These are phyloP conservation scores for Didymella pomorum DNA, from an alignment of 2,329 filamentous ascomycete genomes.

Conservation along the genomic window DNA sequence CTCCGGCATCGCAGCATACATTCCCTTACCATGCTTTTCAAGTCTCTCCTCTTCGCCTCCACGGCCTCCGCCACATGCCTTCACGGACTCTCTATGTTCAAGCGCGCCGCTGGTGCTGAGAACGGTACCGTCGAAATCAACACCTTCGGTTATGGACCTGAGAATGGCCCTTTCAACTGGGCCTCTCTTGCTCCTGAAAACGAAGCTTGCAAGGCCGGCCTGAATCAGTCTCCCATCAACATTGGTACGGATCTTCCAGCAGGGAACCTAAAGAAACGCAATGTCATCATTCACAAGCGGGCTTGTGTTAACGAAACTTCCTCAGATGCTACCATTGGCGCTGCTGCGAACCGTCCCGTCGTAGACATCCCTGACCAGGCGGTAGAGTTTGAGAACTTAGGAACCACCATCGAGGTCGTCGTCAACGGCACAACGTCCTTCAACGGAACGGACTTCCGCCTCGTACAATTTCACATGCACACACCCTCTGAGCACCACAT, in stretches of 20 bases:
- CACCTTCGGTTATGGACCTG: slow-evolving; percentile 55
- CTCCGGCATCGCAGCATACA: not conserved
- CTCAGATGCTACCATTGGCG: slow-evolving; percentile 43
- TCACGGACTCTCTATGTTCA: slow-evolving; percentile 53
- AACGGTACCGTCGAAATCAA: slow-evolving; percentile 36
- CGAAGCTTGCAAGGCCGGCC: slow-evolving; percentile 58
- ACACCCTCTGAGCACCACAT: slow-evolving; percentile 67
- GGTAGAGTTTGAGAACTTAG: slow-evolving; percentile 65
- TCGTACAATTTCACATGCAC: slow-evolving; percentile 68
- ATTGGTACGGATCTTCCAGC: slow-evolving; percentile 47
- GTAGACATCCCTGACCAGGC: slow-evolving; percentile 53
- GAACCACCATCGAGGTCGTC: slow-evolving; percentile 65
- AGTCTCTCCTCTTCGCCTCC: slow-evolving; percentile 41
- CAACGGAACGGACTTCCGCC: slow-evolving; percentile 51
- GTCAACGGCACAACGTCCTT: slow-evolving; percentile 60
- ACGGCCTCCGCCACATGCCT: slow-evolving; percentile 53
- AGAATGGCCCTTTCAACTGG: slow-evolving; percentile 63
- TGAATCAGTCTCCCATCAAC: slow-evolving; percentile 65
- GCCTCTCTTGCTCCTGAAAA: slow-evolving; percentile 56
- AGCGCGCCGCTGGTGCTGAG: slow-evolving; percentile 29
- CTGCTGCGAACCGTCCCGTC: slow-evolving; percentile 40
- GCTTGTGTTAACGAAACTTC: slow-evolving; percentile 20
- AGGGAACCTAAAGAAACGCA: slow-evolving; percentile 2
- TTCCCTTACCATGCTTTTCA: slow-evolving; percentile 42
- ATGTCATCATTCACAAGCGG: slow-evolving; percentile 11